Percentiles rank a stretch among this genome's conserved stretches.
These are phyloP conservation scores for Mucuna pruriens DNA, from an alignment of 306 rosid genomes.

Conservation along the genomic window DNA sequence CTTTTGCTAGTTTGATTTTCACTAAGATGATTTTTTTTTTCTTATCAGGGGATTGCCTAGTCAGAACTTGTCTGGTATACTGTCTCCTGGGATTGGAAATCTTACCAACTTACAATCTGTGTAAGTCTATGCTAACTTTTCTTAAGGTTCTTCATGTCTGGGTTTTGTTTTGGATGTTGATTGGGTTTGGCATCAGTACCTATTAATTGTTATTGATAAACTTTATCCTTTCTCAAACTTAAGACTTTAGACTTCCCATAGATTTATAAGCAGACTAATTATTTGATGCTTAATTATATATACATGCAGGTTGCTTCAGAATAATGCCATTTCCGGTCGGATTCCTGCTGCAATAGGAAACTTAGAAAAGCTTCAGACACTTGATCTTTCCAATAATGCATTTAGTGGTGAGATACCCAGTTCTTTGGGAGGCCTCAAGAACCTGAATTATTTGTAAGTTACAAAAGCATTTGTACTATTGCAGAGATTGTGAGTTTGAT, in stretches of 20 bases:
- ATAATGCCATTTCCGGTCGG: slow-evolving; percentile 83
- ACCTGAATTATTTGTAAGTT: slow-evolving; percentile 91
- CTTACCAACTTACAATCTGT: slow-evolving; percentile 84
- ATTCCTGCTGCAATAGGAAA: slow-evolving; percentile 82
- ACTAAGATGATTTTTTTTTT: slow-evolving; percentile 10
- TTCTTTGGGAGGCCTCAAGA: slow-evolving; percentile 81
- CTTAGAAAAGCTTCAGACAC: slow-evolving; percentile 86
- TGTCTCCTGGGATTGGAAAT: slow-evolving; percentile 87
- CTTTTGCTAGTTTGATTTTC: slow-evolving; percentile 25
- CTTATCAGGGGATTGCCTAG: slow-evolving; percentile 88
- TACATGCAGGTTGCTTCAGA: slow-evolving; percentile 84
- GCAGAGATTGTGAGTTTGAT: slow-evolving; percentile 22
- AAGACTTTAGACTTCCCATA: background rate
- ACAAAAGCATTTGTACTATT: slow-evolving; percentile 18
- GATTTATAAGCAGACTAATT: background rate
- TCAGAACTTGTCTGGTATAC: slow-evolving; percentile 89
- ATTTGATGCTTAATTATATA: slow-evolving; percentile 9
- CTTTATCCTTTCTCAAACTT: background rate
- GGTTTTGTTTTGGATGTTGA: slow-evolving; percentile 15
- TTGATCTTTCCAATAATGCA: slow-evolving; percentile 87
- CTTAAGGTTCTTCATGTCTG: background rate
- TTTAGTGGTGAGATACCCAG: slow-evolving; percentile 79
- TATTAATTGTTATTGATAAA: background rate
- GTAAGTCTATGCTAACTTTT: slow-evolving; percentile 60
- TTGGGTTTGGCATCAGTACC: slow-evolving; percentile 27